Evolutionary conservation across 306 rosid species (phyloP), one percentile per base, ranked within the genome.

Genomic region (Chamaecrista fasciculata): DNA sequence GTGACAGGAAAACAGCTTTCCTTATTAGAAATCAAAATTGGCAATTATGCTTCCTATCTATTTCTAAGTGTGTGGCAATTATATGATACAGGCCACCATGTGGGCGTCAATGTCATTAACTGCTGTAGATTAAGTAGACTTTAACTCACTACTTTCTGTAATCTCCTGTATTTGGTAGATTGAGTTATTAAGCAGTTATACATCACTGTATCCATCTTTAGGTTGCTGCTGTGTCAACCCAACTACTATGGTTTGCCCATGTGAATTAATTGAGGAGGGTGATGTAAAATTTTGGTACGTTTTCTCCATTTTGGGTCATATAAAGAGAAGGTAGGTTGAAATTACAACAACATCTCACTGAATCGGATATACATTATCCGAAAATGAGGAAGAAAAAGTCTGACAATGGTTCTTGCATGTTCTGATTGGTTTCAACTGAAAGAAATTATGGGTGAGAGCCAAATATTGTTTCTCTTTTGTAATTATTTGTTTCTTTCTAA

Each of bases 161-260:
- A 39, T 19, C 19, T 69, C 5, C 1, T 64, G 26, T 46, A 34
- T 80, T 75, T 59, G 78, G 76, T 76, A 34, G 76, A 50, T 72
- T 52, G 33, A 31, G 58, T 47, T 63, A 58, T 50, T 62, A 14
- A 76, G 64, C 68, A 25, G 71, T 37, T 53, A n/a, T n/a, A n/a
- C n/a, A n/a, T n/a, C n/a, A n/a, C 16, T 66, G 46, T 16, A 31
- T 70, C 59, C 65, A 65, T 66, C 53, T 75, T 50, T 10, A 42
- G 4, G 63, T 66, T 60, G 50, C 75, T 49, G 68, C 36, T 43
- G 78, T 44, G 46, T 24, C 58, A 55, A 47, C 58, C 60, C 65
- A 76, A 50, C 81, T 62, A 76, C 73, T 81, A 50, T 71, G 51
- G 75, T 47, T 33, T 63, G 50, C 69, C 81, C 79, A 76, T 76